Conservation (phyloP, 108 stramenopile species). For the Mayamaea pseudoterrestris region DNA sequence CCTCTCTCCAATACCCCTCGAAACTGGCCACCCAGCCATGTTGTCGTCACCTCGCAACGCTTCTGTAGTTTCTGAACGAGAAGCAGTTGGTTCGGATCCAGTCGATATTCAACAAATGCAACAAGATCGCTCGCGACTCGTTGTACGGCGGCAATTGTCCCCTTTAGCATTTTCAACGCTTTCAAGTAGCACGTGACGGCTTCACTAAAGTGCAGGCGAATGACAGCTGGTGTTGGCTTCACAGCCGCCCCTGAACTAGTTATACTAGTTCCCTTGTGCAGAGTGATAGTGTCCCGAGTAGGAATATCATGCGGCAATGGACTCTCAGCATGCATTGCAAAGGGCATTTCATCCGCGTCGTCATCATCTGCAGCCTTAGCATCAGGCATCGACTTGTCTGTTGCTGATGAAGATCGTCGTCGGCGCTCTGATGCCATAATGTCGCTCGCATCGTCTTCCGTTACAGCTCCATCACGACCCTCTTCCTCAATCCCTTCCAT, state of each 20-base stretch:
- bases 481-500: slow-evolving; percentile 78
- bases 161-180: slow-evolving; percentile 72
- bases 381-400: slow-evolving; percentile 26
- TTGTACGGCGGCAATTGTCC: slow-evolving; percentile 57
- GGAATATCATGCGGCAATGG: slow-evolving; percentile 22
- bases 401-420: slow-evolving; percentile 13
- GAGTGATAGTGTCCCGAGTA: slow-evolving; percentile 13
- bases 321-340: slow-evolving; percentile 51
- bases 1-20: slow-evolving; percentile 74
- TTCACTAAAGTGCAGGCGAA: slow-evolving; percentile 54
- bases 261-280: slow-evolving; percentile 2
- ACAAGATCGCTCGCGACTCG: slow-evolving; percentile 48
- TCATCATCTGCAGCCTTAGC: slow-evolving; percentile 40
- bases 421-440: slow-evolving; percentile 25
- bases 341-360: slow-evolving; percentile 72
- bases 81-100: slow-evolving; percentile 14
- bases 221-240: slow-evolving; percentile 24
- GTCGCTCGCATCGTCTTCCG: slow-evolving; percentile 29
- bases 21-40: slow-evolving; percentile 68
- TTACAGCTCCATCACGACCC: slow-evolving; percentile 5
- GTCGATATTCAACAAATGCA: slow-evolving; percentile 15
- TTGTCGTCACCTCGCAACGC: slow-evolving; percentile 56
- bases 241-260: slow-evolving; percentile 9
- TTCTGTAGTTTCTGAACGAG: slow-evolving; percentile 34
- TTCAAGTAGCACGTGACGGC: slow-evolving; percentile 73